phyloP scores from a whole-genome alignment of 192 early-diverging fungal species.

The Lobosporangium transversale region DNA sequence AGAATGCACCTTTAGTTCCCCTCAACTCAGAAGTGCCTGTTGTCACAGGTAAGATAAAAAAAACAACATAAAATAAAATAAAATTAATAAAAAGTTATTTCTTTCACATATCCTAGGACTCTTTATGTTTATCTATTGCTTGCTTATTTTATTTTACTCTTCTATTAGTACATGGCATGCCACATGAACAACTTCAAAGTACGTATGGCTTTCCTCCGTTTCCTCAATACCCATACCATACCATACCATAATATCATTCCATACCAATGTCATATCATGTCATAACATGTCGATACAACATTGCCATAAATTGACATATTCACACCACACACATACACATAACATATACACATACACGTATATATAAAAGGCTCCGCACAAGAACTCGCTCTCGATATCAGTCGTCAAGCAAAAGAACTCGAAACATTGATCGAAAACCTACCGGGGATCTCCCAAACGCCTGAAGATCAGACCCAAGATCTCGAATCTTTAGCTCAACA shows the following conservation, averaged over 20 bases:
- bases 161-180: conserved; percentile 60
- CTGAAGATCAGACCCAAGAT: conserved; percentile 56
- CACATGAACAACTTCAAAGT: conserved; percentile 58
- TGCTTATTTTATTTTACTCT: too few species aligned
- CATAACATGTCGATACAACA: too few species aligned
- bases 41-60: conserved; percentile 52
- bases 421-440: conserved; percentile 60
- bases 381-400: conserved; percentile 61
- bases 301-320: too few species aligned
- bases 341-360: background rate
- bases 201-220: background rate
- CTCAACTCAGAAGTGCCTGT: conserved; percentile 57
- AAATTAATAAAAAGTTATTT: too few species aligned
- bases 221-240: background rate
- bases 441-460: conserved; percentile 56
- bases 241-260: too few species aligned
- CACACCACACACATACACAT: too few species aligned
- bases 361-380: conserved; percentile 48
- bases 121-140: too few species aligned
- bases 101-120: too few species aligned
- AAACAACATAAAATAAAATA: too few species aligned
- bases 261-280: too few species aligned
- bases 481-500: conserved; percentile 53
- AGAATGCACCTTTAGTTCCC: conserved; percentile 43
- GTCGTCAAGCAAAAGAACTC: conserved; percentile 63